phyloP scores from a whole-genome alignment of 768 basidiomycete species.

The Cystobasidium onofrii region DNA sequence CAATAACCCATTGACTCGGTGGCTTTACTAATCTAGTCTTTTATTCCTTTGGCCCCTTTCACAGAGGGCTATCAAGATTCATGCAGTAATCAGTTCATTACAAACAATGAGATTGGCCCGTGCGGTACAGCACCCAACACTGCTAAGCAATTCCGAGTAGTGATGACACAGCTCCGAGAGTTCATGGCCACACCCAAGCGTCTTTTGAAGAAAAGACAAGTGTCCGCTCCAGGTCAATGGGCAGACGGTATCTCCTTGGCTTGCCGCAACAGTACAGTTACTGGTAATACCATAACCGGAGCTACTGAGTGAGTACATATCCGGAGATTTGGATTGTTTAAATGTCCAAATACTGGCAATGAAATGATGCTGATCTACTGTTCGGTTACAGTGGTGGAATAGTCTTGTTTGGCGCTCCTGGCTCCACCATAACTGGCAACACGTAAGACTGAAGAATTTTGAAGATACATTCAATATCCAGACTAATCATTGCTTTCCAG shows the following conservation, averaged over 20 bases:
- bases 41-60: not conserved
- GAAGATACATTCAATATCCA: too few species aligned
- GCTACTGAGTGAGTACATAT: slow-evolving; percentile 39
- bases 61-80: slow-evolving; percentile 36
- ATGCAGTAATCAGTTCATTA: slow-evolving; percentile 34
- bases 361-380: not conserved
- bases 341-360: too few species aligned
- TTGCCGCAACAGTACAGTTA: slow-evolving; percentile 38
- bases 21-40: not conserved
- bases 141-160: slow-evolving; percentile 32
- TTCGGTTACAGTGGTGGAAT: slow-evolving; percentile 32
- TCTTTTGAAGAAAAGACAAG: not conserved
- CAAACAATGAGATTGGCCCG: slow-evolving; percentile 41
- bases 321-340: too few species aligned
- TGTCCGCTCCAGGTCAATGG: slow-evolving; percentile 33
- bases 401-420: slow-evolving; percentile 42
- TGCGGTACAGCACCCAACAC: slow-evolving; percentile 36
- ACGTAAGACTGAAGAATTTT: slow-evolving; percentile 35
- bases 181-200: not conserved
- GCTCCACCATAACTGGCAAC: slow-evolving; percentile 37
- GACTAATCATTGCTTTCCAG: not conserved
- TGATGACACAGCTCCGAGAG: not conserved
- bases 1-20: not conserved
- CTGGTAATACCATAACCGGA: slow-evolving; percentile 41
- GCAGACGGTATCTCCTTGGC: slow-evolving; percentile 43